A percentile compares a stretch with the other conserved stretches of the same genome.
phyloP scores from a whole-genome alignment of 2,329 filamentous ascomycete genomes.

The Aspergillus ibericus region DNA sequence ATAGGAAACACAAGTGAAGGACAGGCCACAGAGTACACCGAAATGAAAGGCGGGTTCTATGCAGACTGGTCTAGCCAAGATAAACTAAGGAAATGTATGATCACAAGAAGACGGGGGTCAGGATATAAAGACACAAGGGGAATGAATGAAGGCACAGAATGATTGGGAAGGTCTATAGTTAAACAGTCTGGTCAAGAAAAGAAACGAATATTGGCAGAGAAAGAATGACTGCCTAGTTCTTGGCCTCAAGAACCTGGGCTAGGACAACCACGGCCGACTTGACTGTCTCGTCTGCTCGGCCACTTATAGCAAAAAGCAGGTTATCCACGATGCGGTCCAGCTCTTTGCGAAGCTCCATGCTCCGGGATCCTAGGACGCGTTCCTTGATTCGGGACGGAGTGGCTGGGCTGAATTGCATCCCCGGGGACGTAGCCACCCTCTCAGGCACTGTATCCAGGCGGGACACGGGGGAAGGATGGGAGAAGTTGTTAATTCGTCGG shows the following conservation, averaged over 20 bases:
- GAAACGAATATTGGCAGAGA: neutral
- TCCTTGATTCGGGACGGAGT: constrained; percentile 31
- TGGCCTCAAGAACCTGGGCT: constrained; percentile 40
- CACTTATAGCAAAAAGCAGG: constrained; percentile 37
- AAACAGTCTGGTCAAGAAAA: constrained; percentile 2
- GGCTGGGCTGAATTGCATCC: constrained; percentile 30
- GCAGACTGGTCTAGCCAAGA: constrained; percentile 7
- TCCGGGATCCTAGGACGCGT: constrained; percentile 31
- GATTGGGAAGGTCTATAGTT: constrained; percentile 3
- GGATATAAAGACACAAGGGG: constrained; percentile 1
- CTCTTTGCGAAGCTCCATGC: constrained; percentile 29
- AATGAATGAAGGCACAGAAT: neutral
- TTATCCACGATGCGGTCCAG: constrained; percentile 40
- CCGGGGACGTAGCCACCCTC: constrained; percentile 35
- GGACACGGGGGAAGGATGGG: constrained; percentile 21
- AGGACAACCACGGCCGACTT: constrained; percentile 40
- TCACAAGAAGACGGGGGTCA: neutral
- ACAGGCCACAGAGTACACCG: neutral
- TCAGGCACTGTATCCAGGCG: constrained; percentile 33
- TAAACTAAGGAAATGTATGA: neutral
- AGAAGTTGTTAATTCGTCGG: constrained; percentile 23
- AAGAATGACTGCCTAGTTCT: constrained; percentile 18
- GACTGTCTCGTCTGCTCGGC: constrained; percentile 35
- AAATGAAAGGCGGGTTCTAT: constrained; percentile 4
- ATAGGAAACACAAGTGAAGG: neutral